A percentile compares a stretch with the other conserved stretches of the same genome.
Evolutionary conservation across 1,284 basidiomycete species (phyloP).

Genomic region (Xanthoconium separans): DNA sequence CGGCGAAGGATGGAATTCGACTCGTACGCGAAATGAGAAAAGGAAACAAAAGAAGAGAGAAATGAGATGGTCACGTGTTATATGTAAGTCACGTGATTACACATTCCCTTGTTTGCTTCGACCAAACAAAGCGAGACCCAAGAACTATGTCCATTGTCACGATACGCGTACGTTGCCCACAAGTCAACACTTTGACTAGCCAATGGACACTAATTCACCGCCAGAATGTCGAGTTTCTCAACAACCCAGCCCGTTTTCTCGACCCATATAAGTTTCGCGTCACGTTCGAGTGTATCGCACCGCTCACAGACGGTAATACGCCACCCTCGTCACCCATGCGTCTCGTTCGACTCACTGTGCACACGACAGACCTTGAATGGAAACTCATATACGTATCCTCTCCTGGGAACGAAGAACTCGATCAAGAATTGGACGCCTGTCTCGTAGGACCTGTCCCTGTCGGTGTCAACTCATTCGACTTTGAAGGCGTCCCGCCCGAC

Average conservation of each 20-base stretch:
- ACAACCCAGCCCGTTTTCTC: slow-evolving; percentile 90
- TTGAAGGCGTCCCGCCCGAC: slow-evolving; percentile 77
- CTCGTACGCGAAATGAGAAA: slow-evolving; percentile 20
- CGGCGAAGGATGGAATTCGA: slow-evolving; percentile 7
- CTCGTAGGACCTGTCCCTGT: slow-evolving; percentile 95
- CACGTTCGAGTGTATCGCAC: slow-evolving; percentile 96
- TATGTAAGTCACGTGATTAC: slow-evolving; percentile 12
- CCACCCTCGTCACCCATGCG: not conserved
- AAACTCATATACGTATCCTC: slow-evolving; percentile 96
- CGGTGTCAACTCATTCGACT: slow-evolving; percentile 96
- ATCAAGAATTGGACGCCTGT: slow-evolving; percentile 95
- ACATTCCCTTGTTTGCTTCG: not conserved
- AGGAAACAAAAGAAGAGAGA: slow-evolving; percentile 20
- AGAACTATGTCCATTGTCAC: slow-evolving; percentile 64
- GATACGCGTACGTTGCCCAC: slow-evolving; percentile 46
- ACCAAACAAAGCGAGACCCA: not conserved
- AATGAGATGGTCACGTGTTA: slow-evolving; percentile 10
- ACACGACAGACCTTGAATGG: slow-evolving; percentile 88
- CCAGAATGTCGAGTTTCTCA: slow-evolving; percentile 84
- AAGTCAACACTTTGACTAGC: no score
- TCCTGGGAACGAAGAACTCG: slow-evolving; percentile 87
- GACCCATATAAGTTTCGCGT: slow-evolving; percentile 95
- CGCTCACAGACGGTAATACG: slow-evolving; percentile 79
- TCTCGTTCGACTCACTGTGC: not conserved
- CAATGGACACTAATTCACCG: not conserved